A percentile compares a stretch with the other conserved stretches of the same genome.
These are phyloP conservation scores for Aspergillus luchuensis DNA, from an alignment of 2,329 filamentous ascomycete genomes.

Conservation along the genomic window DNA sequence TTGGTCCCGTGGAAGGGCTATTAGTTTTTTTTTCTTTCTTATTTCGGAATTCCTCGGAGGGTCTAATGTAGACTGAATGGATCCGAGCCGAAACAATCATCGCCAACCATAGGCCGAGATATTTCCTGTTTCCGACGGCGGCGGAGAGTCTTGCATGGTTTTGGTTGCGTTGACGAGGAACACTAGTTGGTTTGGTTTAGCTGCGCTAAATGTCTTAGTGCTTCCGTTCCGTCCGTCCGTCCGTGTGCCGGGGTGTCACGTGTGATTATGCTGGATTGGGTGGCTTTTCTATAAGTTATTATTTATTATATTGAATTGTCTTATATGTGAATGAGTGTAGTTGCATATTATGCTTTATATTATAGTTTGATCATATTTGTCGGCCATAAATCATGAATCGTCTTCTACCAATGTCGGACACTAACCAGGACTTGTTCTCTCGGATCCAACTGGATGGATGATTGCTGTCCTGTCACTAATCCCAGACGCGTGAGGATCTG, in stretches of 20 bases:
- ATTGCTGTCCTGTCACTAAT: slow-evolving; percentile 55
- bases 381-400: not conserved
- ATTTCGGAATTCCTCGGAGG: slow-evolving; percentile 25
- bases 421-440: slow-evolving; percentile 56
- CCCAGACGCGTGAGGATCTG: slow-evolving; percentile 64
- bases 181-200: not conserved
- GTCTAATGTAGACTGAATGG: not conserved
- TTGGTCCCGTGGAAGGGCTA: not conserved
- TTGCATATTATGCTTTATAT: not conserved
- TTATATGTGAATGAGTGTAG: not conserved
- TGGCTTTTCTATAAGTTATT: too few relatives aligned
- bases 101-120: not conserved
- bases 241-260: not conserved
- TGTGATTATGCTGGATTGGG: not conserved
- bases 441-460: slow-evolving; percentile 33
- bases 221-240: not conserved
- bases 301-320: not conserved
- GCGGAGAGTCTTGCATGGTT: not conserved
- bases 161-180: not conserved
- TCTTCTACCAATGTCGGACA: slow-evolving; percentile 67
- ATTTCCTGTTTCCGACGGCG: not conserved
- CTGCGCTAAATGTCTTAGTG: not conserved
- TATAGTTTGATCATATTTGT: not conserved
- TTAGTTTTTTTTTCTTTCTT: not conserved
- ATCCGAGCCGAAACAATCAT: not conserved